A percentile compares a stretch with the other conserved stretches of the same genome.
Evolutionary conservation across 2,329 filamentous ascomycete species (phyloP).

Genomic region (Calonectria leucothoes): DNA sequence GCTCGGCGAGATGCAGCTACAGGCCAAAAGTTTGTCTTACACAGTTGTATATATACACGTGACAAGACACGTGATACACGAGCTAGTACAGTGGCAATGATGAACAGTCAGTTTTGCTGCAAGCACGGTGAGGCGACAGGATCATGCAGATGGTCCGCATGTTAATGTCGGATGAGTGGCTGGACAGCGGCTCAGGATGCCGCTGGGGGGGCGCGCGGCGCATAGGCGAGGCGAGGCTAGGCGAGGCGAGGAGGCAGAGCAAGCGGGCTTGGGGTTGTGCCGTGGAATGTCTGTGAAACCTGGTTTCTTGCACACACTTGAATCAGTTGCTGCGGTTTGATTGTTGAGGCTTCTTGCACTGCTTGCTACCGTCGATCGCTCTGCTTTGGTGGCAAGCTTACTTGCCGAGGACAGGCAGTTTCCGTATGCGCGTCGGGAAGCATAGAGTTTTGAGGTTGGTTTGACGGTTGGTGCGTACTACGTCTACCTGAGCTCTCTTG

Average conservation of each 20-base stretch:
- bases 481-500: not conserved
- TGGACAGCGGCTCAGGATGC: constrained; percentile 14
- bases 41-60: too few species aligned
- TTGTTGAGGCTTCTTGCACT: not conserved
- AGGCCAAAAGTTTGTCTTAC: too few species aligned
- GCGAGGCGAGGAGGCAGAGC: not conserved
- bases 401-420: not conserved
- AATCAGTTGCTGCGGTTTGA: not conserved
- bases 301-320: not conserved
- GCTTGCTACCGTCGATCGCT: not conserved
- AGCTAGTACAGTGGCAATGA: too few species aligned
- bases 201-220: not conserved
- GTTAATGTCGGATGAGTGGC: constrained; percentile 8
- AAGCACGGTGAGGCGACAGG: not conserved
- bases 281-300: constrained; percentile 16
- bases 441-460: constrained; percentile 19
- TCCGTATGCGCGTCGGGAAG: not conserved
- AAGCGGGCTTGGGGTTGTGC: not conserved
- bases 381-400: constrained; percentile 1
- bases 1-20: too few species aligned
- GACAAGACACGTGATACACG: too few species aligned
- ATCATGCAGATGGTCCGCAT: constrained; percentile 7
- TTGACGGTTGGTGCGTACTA: not conserved
- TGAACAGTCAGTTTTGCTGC: not conserved
- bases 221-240: not conserved